These are phyloP conservation scores for Rosa hybrid DNA, from an alignment of 331 rosid genomes.

Conservation along the genomic window DNA sequence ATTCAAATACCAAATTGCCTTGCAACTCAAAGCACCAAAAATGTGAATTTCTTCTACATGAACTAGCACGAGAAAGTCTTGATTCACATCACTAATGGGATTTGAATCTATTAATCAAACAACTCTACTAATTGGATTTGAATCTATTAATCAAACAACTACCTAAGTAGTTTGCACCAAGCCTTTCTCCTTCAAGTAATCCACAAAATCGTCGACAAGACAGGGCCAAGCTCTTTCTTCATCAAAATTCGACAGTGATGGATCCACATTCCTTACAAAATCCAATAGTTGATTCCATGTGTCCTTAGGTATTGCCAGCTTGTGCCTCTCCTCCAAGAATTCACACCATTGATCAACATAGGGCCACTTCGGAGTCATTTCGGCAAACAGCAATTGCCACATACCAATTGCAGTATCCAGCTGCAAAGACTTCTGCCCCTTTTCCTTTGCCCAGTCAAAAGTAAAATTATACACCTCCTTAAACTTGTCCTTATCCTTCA, in stretches of 20 bases:
- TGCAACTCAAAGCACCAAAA: not conserved
- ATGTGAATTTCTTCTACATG: not conserved
- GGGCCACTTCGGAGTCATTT: conserved; percentile 1
- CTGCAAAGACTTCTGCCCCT: conserved; percentile 5
- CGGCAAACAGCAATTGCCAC: conserved; percentile 13
- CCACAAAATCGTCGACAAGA: not conserved
- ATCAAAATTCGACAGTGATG: not conserved
- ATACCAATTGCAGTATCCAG: not conserved
- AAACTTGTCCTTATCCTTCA: not conserved
- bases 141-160: not conserved
- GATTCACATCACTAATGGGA: not conserved
- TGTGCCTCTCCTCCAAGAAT: conserved; percentile 4
- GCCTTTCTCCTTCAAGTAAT: not conserved
- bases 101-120: not conserved
- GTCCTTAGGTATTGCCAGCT: not conserved
- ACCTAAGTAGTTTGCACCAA: not conserved
- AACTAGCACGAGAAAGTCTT: not conserved
- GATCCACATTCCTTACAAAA: not conserved
- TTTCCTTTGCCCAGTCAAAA: not conserved
- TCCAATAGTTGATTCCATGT: not conserved
- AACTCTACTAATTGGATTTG: not conserved
- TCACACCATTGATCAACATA: conserved; percentile 2
- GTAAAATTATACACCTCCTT: not conserved
- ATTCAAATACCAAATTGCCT: not conserved
- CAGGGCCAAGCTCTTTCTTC: not conserved